Conservation (phyloP, 1,284 basidiomycete genomes). For the Apiotrichum laibachii region DNA sequence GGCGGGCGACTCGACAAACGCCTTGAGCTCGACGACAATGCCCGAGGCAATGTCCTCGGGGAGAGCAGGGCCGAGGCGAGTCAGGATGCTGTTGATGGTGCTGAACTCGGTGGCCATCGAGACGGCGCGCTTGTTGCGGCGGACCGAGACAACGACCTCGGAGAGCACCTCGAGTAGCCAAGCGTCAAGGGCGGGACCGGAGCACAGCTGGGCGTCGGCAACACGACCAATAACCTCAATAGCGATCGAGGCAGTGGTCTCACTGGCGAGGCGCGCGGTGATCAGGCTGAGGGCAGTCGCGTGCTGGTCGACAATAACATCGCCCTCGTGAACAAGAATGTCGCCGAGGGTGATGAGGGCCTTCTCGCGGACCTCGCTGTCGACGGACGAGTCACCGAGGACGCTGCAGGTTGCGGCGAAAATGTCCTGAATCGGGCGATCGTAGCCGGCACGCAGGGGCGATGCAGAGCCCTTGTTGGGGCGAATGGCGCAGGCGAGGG, state of each 20-base stretch:
- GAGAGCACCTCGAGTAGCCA: constrained; percentile 79
- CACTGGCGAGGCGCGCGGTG: constrained; percentile 65
- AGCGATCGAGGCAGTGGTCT: constrained; percentile 55
- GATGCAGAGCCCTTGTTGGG: constrained; percentile 36
- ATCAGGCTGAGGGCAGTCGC: constrained; percentile 62
- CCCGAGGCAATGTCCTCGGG: constrained; percentile 62
- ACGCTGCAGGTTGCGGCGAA: constrained; percentile 71
- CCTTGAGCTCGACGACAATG: constrained; percentile 69
- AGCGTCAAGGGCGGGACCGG: constrained; percentile 56
- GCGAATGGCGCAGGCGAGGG: constrained; percentile 53
- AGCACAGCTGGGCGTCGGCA: constrained; percentile 51
- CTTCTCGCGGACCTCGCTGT: constrained; percentile 80
- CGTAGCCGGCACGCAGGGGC: constrained; percentile 36
- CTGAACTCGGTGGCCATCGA: constrained; percentile 74
- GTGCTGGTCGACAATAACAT: constrained; percentile 55
- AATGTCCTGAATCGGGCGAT: constrained; percentile 62
- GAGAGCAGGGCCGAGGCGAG: constrained; percentile 59
- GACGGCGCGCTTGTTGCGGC: constrained; percentile 72
- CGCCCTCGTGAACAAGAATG: constrained; percentile 80
- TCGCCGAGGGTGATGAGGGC: constrained; percentile 82
- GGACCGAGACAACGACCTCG: constrained; percentile 73
- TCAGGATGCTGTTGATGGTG: constrained; percentile 60
- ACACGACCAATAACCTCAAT: constrained; percentile 54
- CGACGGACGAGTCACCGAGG: constrained; percentile 75
- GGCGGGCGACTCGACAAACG: constrained; percentile 74